Conservation (phyloP, 208 protist species). For the Leptomonas pyrrhocoris region DNA sequence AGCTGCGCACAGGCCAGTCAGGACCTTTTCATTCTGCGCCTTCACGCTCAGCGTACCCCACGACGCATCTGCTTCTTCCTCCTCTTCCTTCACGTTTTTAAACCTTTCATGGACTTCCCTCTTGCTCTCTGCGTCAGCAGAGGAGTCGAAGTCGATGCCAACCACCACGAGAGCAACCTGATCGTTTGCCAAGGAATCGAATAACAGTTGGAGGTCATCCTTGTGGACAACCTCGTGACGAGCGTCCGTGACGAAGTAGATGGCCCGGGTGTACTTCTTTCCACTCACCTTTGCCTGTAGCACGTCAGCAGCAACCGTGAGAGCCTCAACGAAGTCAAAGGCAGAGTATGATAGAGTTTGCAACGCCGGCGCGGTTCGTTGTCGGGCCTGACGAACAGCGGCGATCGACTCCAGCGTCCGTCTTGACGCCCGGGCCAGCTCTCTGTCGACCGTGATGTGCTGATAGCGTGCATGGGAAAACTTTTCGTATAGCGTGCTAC, state of each 20-base stretch:
- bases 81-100: not conserved
- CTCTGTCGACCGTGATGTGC: slow-evolving; percentile 18
- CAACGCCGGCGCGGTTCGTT: slow-evolving; percentile 7
- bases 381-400: not conserved
- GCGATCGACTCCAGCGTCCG: slow-evolving; percentile 13
- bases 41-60: slow-evolving; percentile 37
- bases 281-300: slow-evolving; percentile 55
- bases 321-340: slow-evolving; percentile 82
- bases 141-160: slow-evolving; percentile 52
- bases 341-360: not conserved
- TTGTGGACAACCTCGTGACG: slow-evolving; percentile 66
- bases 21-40: slow-evolving; percentile 70
- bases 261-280: slow-evolving; percentile 62
- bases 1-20: slow-evolving; percentile 45
- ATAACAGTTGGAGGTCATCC: slow-evolving; percentile 54
- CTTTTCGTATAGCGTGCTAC: slow-evolving; percentile 39
- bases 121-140: not conserved
- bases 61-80: not conserved
- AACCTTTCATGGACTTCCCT: not conserved
- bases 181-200: slow-evolving; percentile 45
- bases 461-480: slow-evolving; percentile 24
- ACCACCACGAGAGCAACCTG: slow-evolving; percentile 81
- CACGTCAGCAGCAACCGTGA: slow-evolving; percentile 79
- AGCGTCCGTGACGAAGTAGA: slow-evolving; percentile 91
- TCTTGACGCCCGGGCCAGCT: slow-evolving; percentile 13